Evolutionary conservation across 345 rosid genomes (phyloP), one percentile per base, ranked within the genome.

Genomic region (Populus alba): DNA sequence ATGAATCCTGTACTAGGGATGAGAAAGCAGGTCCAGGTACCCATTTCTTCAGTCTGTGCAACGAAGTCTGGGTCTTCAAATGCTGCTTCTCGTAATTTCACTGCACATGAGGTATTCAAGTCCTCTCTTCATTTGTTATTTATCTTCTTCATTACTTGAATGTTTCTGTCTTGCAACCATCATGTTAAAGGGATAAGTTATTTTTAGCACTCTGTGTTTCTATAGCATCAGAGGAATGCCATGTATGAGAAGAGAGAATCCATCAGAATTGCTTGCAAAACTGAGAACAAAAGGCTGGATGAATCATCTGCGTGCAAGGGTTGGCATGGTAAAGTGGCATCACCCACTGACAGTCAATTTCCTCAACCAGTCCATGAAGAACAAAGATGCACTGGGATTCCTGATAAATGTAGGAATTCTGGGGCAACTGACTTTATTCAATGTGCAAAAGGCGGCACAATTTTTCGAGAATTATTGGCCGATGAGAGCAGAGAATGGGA

Each of bases 1-100:
- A 70, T 90, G 83, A 94, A 85, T 80, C 87, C 93, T 0, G 85
- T 88, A 65, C 91, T 91, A 7, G 86, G 87, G 73, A 85, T 89
- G 78, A 88, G 87, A 79, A 77, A 71, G 72, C 94, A 83, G 62
- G 80, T 83, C 29, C 86, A 49, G 17, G 76, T 69, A 70, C 74
- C 89, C n/a, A 80, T 80, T 75, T 61, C 79, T 76, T 84, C 88
- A 37, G 88, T 81, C 73, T 86, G 80, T 17, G 83, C 88, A 70
- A 74, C 81, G 80, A 90, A 78, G 37, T 80, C 81, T 65, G 85
- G 75, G 72, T 81, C 87, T 78, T 84, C 89, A 37, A 65, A 87
- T 80, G 79, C 78, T 63, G 70, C 73, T 69, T 43, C 75, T 75
- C 55, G 71, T 75, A 35, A 72, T 77, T 87, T 87, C 79, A 77